Percentiles rank a stretch among this genome's conserved stretches.
phyloP scores from a whole-genome alignment of 352 stramenopile species.

The Pythium phragmiticola region DNA sequence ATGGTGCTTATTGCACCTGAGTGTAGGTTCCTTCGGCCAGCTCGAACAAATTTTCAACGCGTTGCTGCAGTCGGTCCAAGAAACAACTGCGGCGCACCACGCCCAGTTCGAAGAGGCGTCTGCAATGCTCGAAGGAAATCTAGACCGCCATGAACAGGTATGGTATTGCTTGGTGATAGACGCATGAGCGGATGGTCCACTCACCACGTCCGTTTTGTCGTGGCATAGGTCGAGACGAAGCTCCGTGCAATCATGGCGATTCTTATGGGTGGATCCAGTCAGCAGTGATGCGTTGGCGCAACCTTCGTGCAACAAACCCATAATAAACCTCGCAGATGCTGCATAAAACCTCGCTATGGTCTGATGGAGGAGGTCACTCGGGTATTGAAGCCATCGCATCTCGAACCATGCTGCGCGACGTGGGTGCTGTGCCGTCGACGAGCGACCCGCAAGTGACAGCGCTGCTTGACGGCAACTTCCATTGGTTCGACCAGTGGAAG shows the following conservation, averaged over 20 bases:
- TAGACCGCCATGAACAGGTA: constrained; percentile 24
- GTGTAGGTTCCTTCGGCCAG: constrained; percentile 26
- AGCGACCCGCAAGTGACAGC: constrained; percentile 41
- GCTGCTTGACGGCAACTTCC: constrained; percentile 27
- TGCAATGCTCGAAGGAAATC: constrained; percentile 13
- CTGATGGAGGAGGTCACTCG: constrained; percentile 1
- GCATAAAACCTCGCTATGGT: constrained; percentile 4
- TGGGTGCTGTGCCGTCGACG: constrained; percentile 12
- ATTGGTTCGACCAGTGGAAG: constrained; percentile 66
- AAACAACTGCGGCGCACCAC: constrained; percentile 3
- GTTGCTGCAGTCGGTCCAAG: constrained; percentile 16
- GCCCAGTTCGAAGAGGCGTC: constrained; percentile 16
- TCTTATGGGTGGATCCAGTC: constrained; percentile 15
- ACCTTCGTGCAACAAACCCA: constrained; percentile 25
- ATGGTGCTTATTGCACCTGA: background rate
- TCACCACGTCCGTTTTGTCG: background rate
- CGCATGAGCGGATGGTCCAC: background rate
- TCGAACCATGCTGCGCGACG: constrained; percentile 13
- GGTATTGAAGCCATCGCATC: background rate
- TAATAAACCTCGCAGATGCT: constrained; percentile 15
- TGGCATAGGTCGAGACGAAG: constrained; percentile 25
- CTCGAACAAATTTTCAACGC: constrained; percentile 31
- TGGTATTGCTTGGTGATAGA: background rate
- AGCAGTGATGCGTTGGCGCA: constrained; percentile 13
- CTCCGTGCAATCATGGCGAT: constrained; percentile 29